Conservation (phyloP, 2,329 filamentous ascomycete species). For the Aspergillus clavatus region DNA sequence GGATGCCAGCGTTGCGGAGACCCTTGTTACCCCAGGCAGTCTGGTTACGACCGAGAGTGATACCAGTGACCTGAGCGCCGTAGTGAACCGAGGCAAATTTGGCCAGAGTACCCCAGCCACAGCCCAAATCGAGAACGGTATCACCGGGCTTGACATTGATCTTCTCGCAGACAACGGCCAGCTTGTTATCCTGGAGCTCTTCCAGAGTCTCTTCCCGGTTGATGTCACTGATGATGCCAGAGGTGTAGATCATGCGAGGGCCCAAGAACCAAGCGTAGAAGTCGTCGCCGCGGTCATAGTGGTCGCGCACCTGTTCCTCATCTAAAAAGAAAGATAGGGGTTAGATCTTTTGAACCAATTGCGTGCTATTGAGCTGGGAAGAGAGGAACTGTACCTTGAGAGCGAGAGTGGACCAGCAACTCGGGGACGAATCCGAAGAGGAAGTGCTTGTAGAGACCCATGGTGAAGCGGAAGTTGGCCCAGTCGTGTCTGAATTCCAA, state of each 20-base stretch:
- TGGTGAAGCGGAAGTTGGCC: slow-evolving; percentile 89
- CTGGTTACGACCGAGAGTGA: slow-evolving; percentile 93
- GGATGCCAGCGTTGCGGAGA: slow-evolving; percentile 73
- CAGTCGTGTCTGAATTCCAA: slow-evolving; percentile 96
- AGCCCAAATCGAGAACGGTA: slow-evolving; percentile 86
- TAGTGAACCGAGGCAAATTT: slow-evolving; percentile 92
- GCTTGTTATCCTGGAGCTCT: slow-evolving; percentile 95
- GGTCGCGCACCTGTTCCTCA: slow-evolving; percentile 94
- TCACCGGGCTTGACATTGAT: slow-evolving; percentile 78
- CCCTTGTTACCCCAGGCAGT: slow-evolving; percentile 94
- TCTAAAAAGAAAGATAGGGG: slow-evolving; percentile 49
- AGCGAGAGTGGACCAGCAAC: slow-evolving; percentile 85
- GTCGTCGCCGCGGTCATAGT: slow-evolving; percentile 97
- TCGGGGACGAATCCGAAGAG: slow-evolving; percentile 83
- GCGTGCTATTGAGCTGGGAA: not conserved
- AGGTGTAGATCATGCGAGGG: slow-evolving; percentile 98
- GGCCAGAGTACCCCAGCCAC: slow-evolving; percentile 94
- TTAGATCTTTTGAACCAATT: not conserved
- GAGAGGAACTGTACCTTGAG: slow-evolving; percentile 58
- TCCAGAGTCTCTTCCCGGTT: slow-evolving; percentile 85
- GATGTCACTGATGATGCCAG: slow-evolving; percentile 84
- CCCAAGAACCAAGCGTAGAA: slow-evolving; percentile 99
- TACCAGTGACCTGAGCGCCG: slow-evolving; percentile 76
- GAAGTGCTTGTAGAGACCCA: slow-evolving; percentile 81
- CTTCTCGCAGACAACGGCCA: slow-evolving; percentile 93